These are phyloP conservation scores for Fraxinus excelsior DNA, from an alignment of 257 asterid genomes.

Conservation along the genomic window DNA sequence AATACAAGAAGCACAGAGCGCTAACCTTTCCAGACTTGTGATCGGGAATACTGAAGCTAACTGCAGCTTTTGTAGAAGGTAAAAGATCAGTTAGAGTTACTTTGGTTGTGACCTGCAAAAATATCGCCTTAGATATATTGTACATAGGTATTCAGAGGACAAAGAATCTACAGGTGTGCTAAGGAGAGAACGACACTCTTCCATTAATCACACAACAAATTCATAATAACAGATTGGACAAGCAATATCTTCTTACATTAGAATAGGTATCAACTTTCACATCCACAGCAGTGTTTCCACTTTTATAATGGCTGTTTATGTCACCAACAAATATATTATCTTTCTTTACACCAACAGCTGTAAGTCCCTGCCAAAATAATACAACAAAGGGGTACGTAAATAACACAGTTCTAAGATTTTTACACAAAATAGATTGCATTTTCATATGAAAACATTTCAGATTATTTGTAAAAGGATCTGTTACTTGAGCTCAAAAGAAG, in stretches of 20 bases:
- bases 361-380: constrained; percentile 59
- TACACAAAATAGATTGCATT: background rate
- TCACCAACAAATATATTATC: constrained; percentile 77
- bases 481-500: background rate
- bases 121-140: constrained; percentile 14
- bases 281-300: constrained; percentile 69
- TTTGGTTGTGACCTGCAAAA: constrained; percentile 66
- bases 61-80: constrained; percentile 68
- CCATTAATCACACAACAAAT: background rate
- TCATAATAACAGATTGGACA: background rate
- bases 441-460: background rate
- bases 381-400: constrained; percentile 4
- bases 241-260: constrained; percentile 50
- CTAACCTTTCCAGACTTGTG: constrained; percentile 87
- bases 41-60: constrained; percentile 81
- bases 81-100: constrained; percentile 51
- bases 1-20: background rate
- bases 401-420: constrained; percentile 7
- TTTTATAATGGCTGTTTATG: constrained; percentile 63
- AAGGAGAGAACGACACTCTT: background rate
- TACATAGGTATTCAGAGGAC: background rate
- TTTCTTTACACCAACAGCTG: constrained; percentile 75
- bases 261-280: constrained; percentile 82
- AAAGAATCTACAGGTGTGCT: background rate
- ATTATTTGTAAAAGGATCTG: background rate